Evolutionary conservation across 345 rosid species (phyloP), one percentile per base, ranked within the genome.

Genomic region (Kernera saxatilis): DNA sequence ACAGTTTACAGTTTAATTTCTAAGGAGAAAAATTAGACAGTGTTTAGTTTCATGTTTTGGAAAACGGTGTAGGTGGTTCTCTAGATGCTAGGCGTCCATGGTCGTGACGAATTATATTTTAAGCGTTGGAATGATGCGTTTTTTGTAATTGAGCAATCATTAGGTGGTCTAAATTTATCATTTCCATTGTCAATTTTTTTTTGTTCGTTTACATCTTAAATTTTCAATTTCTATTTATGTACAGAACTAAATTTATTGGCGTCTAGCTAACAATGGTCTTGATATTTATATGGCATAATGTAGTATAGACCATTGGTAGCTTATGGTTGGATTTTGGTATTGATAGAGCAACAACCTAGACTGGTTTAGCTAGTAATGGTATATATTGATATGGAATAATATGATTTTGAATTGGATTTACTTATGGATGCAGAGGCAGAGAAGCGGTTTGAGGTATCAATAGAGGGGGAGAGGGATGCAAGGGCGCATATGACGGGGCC

Each of bases 401-500:
- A 30, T 46, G 57, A 11, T n/a, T n/a, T 60, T 44, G 22, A 56
- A 18, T 17, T 59, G 36, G 60, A 56, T 43, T 30, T 8, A 5
- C 12, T 53, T 6, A 21, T 46, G 40, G 13, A 26, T 67, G 66
- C 75, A 78, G 93, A 79, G 70, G 70, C 80, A 4, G 83, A 87
- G 83, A 80, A 79, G 73, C 75, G 85, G 2, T 83, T 76, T 21
- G 87, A 82, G 36, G 66, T 86, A 1, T 82, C 85, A 0, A 80
- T 87, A 19, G 80, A 57, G 55, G 78, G 84, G 55, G 85, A 86
- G 75, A 83, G 75, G 76, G 84, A 70, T 70, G 80, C 80, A 1
- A 62, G 96, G 32, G 86, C 70, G 0, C 61, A 78, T 57, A 76
- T 87, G 73, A 14, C 40, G 2, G 98, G 94, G 33, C 94, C 75